Evolutionary conservation across 2,329 filamentous ascomycete genomes (phyloP).

Genomic region (Coniella vitis): DNA sequence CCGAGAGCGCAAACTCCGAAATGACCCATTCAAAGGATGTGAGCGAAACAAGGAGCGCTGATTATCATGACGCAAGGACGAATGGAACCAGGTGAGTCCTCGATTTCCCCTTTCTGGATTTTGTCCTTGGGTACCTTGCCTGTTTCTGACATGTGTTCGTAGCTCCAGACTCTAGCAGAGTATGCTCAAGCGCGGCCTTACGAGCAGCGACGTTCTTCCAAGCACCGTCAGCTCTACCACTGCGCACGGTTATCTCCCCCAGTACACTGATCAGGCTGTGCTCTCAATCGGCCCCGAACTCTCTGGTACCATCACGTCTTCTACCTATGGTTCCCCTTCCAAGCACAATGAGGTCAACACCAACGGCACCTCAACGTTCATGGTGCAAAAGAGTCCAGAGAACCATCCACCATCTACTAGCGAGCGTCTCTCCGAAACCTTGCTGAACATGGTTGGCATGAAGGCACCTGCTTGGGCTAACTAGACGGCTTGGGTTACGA

Average conservation of each 20-base stretch:
- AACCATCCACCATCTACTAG: constrained; percentile 21
- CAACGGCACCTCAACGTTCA: constrained; percentile 23
- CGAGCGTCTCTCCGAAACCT: constrained; percentile 20
- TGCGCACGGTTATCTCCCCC: constrained; percentile 47
- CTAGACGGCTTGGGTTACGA: background rate
- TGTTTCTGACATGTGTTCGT: constrained; percentile 3
- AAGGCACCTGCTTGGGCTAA: constrained; percentile 14
- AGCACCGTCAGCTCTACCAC: constrained; percentile 47
- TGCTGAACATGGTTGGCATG: constrained; percentile 17
- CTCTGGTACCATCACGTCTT: constrained; percentile 18
- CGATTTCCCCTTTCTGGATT: background rate
- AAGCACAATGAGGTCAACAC: constrained; percentile 17
- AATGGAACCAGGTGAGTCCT: constrained; percentile 11
- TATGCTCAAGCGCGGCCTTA: constrained; percentile 45
- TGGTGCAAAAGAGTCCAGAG: constrained; percentile 23
- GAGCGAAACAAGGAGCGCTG: constrained; percentile 13
- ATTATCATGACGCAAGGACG: constrained; percentile 13
- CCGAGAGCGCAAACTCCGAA: constrained; percentile 2
- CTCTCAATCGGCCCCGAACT: constrained; percentile 28
- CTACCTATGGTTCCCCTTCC: constrained; percentile 16
- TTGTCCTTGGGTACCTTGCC: background rate
- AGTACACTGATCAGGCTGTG: constrained; percentile 45
- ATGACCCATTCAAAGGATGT: constrained; percentile 8
- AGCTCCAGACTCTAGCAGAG: constrained; percentile 42
- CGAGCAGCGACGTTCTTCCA: constrained; percentile 29